Conservation (phyloP, 805 yeast species). For the Isabelozyma heimii region DNA sequence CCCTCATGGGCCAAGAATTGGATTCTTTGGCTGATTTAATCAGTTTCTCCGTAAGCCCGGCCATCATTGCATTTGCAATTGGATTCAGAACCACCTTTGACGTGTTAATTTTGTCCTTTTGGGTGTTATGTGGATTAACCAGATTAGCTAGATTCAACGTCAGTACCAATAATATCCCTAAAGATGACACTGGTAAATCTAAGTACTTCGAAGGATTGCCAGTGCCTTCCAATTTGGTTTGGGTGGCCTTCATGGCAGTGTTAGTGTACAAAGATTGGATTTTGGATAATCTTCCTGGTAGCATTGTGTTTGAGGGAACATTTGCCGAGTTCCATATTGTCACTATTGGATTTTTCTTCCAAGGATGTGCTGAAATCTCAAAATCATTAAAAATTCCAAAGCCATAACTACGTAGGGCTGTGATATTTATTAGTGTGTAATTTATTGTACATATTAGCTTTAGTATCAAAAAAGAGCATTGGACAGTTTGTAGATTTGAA, state of each 20-base stretch:
- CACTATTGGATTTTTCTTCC: constrained; percentile 60
- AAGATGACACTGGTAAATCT: constrained; percentile 82
- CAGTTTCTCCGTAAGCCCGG: constrained; percentile 95
- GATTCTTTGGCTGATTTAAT: constrained; percentile 95
- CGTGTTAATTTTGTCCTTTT: constrained; percentile 69
- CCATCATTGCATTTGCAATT: constrained; percentile 84
- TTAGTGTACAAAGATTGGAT: constrained; percentile 55
- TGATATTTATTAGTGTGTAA: neutral
- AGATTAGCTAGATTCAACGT: constrained; percentile 95
- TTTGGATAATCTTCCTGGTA: constrained; percentile 61
- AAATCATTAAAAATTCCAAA: constrained; percentile 91
- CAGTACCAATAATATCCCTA: constrained; percentile 88
- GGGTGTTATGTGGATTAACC: constrained; percentile 90
- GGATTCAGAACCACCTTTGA: constrained; percentile 87
- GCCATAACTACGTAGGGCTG: constrained; percentile 38
- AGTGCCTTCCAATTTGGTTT: constrained; percentile 79
- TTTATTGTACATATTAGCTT: neutral
- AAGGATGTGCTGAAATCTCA: constrained; percentile 89
- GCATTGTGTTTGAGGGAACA: constrained; percentile 53
- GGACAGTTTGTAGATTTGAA: too few relatives aligned
- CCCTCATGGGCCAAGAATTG: constrained; percentile 95
- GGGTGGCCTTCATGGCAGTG: constrained; percentile 72
- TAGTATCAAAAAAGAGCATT: neutral
- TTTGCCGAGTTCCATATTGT: constrained; percentile 74
- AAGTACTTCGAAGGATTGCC: constrained; percentile 96